Conservation (phyloP, 75 land plant species). For the Ceratopteris richardii region DNA sequence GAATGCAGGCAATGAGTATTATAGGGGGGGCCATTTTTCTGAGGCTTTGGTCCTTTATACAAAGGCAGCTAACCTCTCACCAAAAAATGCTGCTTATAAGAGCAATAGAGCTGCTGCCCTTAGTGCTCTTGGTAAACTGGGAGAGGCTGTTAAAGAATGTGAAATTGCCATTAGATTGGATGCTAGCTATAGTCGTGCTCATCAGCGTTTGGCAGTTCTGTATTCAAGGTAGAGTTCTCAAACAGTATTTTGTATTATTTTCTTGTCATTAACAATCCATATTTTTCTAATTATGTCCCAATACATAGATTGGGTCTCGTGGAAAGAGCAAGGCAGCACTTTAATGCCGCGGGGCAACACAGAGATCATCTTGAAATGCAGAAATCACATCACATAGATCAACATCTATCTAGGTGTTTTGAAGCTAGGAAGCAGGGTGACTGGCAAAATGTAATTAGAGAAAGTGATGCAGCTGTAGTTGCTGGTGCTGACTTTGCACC, state of each 20-base stretch:
- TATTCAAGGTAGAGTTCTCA: background rate
- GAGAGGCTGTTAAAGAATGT: constrained; percentile 74
- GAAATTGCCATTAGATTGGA: constrained; percentile 67
- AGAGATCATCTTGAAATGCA: constrained; percentile 28
- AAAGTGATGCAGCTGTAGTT: constrained; percentile 65
- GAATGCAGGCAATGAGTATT: constrained; percentile 70
- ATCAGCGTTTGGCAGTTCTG: too few species aligned
- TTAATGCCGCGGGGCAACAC: constrained; percentile 26
- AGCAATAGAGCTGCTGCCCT: constrained; percentile 84
- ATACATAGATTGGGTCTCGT: constrained; percentile 63
- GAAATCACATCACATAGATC: constrained; percentile 51
- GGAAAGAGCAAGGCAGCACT: constrained; percentile 56
- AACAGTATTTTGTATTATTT: background rate
- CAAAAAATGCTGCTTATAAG: constrained; percentile 55
- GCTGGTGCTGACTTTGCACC: constrained; percentile 78
- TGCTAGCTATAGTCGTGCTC: constrained; percentile 47
- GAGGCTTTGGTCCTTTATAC: constrained; percentile 77
- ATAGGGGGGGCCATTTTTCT: constrained; percentile 52
- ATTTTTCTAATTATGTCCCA: too few species aligned
- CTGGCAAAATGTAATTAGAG: constrained; percentile 69
- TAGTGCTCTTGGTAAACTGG: constrained; percentile 48
- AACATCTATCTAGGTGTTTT: constrained; percentile 42
- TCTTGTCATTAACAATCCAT: background rate
- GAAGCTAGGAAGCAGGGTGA: constrained; percentile 60
- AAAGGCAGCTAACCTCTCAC: constrained; percentile 51